phyloP scores from a whole-genome alignment of 1,284 basidiomycete species.

The Cryptococcus neoformans region DNA sequence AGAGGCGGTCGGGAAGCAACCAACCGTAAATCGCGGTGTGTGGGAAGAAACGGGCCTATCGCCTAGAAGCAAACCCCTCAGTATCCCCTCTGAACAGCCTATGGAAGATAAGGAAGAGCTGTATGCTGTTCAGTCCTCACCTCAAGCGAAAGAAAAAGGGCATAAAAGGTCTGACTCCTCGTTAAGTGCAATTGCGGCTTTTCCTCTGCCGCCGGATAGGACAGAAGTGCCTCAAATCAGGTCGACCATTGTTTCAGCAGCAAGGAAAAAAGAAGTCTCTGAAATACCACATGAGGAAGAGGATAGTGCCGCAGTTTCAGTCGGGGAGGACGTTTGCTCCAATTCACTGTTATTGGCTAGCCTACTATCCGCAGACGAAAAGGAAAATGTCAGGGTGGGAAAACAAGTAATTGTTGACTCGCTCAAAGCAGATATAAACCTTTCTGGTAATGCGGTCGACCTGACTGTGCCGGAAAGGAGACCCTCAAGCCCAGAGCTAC shows the following conservation, averaged over 20 bases:
- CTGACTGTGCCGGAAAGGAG: not conserved
- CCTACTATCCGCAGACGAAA: no score
- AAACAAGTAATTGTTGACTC: no score
- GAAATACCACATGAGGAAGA: not conserved
- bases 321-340: not conserved
- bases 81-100: not conserved
- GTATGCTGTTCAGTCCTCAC: not conserved
- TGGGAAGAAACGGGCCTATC: no score
- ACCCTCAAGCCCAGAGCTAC: conserved; percentile 11
- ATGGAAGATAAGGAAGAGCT: not conserved
- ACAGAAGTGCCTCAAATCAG: not conserved
- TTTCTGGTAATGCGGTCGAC: no score
- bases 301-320: not conserved
- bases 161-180: conserved; percentile 11
- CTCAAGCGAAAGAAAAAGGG: not conserved
- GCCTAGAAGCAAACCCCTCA: not conserved
- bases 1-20: no score
- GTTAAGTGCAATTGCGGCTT: conserved; percentile 11
- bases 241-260: not conserved
- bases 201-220: conserved; percentile 16
- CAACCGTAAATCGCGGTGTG: no score
- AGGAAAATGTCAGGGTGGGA: no score
- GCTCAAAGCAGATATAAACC: no score
- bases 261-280: not conserved
- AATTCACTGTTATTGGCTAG: no score